A percentile compares a stretch with the other conserved stretches of the same genome.
phyloP scores from a whole-genome alignment of 257 asterid species.

The Solanum neorickii region DNA sequence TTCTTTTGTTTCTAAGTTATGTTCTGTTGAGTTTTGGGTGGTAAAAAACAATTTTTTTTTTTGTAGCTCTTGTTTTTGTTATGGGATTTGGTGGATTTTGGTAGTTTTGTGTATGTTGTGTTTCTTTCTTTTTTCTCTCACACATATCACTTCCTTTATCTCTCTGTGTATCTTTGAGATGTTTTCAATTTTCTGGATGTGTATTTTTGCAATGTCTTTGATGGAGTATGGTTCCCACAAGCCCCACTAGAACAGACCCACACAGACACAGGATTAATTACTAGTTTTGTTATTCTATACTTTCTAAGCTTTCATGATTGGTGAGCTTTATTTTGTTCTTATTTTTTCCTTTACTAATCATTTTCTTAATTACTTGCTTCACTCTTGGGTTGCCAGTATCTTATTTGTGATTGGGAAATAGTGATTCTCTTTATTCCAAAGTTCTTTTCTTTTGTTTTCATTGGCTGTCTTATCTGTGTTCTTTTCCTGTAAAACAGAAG shows the following conservation, averaged over 20 bases:
- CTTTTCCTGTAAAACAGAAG: conserved; percentile 20
- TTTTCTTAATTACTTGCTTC: conserved; percentile 13
- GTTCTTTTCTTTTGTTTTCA: background rate
- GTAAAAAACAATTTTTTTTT: background rate
- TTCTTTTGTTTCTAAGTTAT: background rate
- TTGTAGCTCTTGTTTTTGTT: background rate
- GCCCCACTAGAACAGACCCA: background rate
- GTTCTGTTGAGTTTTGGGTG: background rate
- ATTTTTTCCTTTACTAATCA: background rate
- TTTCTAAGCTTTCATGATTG: background rate
- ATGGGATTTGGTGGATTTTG: background rate
- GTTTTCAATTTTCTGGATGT: background rate
- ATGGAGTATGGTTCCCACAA: background rate
- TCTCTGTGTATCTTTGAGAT: background rate
- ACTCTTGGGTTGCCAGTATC: conserved; percentile 25
- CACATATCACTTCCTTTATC: background rate
- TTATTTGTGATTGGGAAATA: conserved; percentile 28
- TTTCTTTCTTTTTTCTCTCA: background rate
- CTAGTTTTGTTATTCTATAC: background rate
- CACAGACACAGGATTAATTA: background rate
- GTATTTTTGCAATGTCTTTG: background rate
- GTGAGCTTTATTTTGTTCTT: background rate
- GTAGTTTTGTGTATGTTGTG: background rate
- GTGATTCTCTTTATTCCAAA: conserved; percentile 19
- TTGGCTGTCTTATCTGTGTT: conserved; percentile 11